Base-by-base conservation (phyloP, 2,329 filamentous ascomycete species). In the Cryphonectria nitschkei region DNA sequence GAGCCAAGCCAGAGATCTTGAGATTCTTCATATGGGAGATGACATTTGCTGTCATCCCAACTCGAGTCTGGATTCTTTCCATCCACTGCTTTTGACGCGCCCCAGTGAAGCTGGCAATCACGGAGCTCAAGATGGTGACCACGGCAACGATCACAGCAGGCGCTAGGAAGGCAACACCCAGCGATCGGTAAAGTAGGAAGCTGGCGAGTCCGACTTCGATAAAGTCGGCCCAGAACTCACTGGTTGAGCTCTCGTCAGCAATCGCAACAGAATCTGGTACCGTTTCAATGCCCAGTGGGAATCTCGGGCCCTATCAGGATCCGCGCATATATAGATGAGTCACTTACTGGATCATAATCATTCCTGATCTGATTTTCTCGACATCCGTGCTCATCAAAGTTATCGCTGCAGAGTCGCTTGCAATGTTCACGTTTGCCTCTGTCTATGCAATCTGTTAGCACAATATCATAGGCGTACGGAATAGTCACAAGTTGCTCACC, bases 301-400 rank as follows among this genome's bases (percentile, higher is more conserved):
- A 16, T 29, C 3, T 9, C 9, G n/a, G n/a, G n/a, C 4, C n/a
- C 4, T 14, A n/a, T 56, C n/a, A 26, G 14, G 11, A 56, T 56
- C 11, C 2, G 26, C 5, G 13, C 9, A 16, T 14, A 43, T 2
- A 8, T 9, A 5, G n/a, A 3, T 32, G 8, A 6, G 9, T 3
- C 11, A 22, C 60, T 64, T 64, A 64, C 61, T 82, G 80, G 0
- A 81, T 46, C 3, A 67, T 58, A 1, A 75, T 67, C 22, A 80
- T 75, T 0, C 81, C 81, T 3, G 72, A 58, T 0, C 76, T 72
- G 46, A 82, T 78, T 19, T 78, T 76, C 66, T 82, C 81, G 5
- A 80, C 74, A 67, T 82, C 81, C 5, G 76, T 77, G 67, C 78
- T 82, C 81, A 82, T 82, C 14, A 82, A 71, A 0, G 81, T 82